Evolutionary conservation across 2,329 filamentous ascomycete genomes (phyloP), one percentile per base, ranked within the genome.

Genomic region (Scedosporium minutisporum): DNA sequence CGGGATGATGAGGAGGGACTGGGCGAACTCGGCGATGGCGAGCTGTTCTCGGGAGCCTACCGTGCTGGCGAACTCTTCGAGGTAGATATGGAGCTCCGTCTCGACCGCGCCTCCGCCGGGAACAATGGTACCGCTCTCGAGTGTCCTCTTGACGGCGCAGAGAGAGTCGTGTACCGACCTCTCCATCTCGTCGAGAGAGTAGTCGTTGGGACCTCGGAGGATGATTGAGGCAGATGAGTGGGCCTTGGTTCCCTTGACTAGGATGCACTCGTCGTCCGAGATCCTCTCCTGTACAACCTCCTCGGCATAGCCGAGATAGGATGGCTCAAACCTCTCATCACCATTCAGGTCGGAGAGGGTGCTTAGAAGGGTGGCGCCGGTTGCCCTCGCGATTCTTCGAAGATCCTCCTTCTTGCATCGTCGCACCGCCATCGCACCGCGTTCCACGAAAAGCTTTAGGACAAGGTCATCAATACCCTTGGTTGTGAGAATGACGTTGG

Each of bases 351-450:
- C 96, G 4, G 95, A 97, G 58, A 99, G 82, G 6, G 92, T 93
- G 81, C 90, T 93, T 68, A 99, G 85, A 63, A 99, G 82, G 18
- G 93, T 97, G 21, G 93, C 95, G 63, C 95, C 95, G 6, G 95
- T 96, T 5, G 95, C 95, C 80, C 90, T 96, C 64, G 95, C 95
- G 78, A 99, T 97, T 70, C 95, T 87, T 73, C 95, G 84, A 65
- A 99, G 80, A 71, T 99, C 95, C 79, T 99, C 95, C 84, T 99
- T 99, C 83, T 97, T 99, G 78, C 93, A 97, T 73, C 95, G 85
- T 71, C 95, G 85, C 60, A 99, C 92, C 61, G 90, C 95, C 89
- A 99, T 97, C 64, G 92, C 93, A 65, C 93, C 93, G 74, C 86
- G 90, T 81, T 99, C 95, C 63, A 99, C 82, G 72, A 99, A 97